phyloP scores from a whole-genome alignment of 1,284 basidiomycete species.

The Ceratobasidium sp. region DNA sequence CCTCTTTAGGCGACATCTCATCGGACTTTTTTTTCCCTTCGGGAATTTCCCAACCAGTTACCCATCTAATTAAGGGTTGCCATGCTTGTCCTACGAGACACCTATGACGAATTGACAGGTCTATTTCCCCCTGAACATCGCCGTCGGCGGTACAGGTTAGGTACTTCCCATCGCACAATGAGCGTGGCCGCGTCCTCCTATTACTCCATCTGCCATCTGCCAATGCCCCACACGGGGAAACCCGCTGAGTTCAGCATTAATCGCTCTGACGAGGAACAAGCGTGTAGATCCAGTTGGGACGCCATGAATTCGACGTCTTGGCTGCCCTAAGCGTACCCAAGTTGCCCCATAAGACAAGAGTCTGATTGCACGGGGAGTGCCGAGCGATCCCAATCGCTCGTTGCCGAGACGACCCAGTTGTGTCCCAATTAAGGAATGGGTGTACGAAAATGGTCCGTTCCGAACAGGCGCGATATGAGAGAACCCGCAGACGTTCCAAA shows the following conservation, averaged over 20 bases:
- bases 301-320: slow-evolving; percentile 6
- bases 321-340: slow-evolving; percentile 9
- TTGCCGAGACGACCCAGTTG: slow-evolving; percentile 27
- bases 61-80: slow-evolving; percentile 8
- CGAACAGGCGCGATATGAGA: slow-evolving; percentile 4
- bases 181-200: not conserved
- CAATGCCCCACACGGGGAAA: not conserved
- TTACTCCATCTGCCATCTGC: not conserved
- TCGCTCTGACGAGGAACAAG: slow-evolving; percentile 25
- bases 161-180: slow-evolving; percentile 3
- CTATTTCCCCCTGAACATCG: not conserved
- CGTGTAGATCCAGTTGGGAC: slow-evolving; percentile 19
- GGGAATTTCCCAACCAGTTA: not conserved
- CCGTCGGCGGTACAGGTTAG: not conserved
- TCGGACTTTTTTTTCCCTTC: not conserved
- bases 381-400: slow-evolving; percentile 1
- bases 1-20: not conserved
- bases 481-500: slow-evolving; percentile 8
- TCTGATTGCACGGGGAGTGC: slow-evolving; percentile 10
- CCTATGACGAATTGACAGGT: slow-evolving; percentile 15
- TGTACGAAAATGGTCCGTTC: slow-evolving; percentile 13
- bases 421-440: slow-evolving; percentile 9
- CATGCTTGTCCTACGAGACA: not conserved
- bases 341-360: slow-evolving; percentile 17
- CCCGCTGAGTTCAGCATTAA: slow-evolving; percentile 24